Conservation (phyloP, 768 basidiomycete species). For the Amanita pseudoporphyria region DNA sequence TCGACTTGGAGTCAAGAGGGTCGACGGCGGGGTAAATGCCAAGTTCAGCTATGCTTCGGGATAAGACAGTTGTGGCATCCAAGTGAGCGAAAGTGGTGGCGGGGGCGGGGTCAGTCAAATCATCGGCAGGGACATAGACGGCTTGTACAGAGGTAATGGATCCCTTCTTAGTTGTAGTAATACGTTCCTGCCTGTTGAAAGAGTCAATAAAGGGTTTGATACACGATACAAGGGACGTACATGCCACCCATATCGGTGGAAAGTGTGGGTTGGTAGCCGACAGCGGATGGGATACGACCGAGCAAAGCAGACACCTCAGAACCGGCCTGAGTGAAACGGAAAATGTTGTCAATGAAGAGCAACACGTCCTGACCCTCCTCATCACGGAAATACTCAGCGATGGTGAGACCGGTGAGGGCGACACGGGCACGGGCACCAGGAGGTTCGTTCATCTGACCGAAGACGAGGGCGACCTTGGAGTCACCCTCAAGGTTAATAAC, state of each 20-base stretch:
- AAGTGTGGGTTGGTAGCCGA: constrained; percentile 99
- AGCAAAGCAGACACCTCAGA: constrained; percentile 99
- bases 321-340: constrained; percentile 99
- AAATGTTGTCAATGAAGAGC: constrained; percentile 99
- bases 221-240: constrained; percentile 35
- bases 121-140: constrained; percentile 99
- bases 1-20: constrained; percentile 98
- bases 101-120: constrained; percentile 99
- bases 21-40: constrained; percentile 99
- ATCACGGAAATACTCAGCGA: constrained; percentile 99
- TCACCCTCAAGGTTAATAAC: constrained; percentile 99
- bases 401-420: constrained; percentile 97
- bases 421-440: constrained; percentile 99
- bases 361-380: constrained; percentile 99
- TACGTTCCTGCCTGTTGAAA: constrained; percentile 85
- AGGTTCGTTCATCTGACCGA: constrained; percentile 99
- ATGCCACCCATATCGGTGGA: constrained; percentile 99
- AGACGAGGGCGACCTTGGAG: constrained; percentile 99
- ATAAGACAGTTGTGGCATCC: constrained; percentile 99
- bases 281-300: constrained; percentile 99
- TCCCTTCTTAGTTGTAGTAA: constrained; percentile 99
- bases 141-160: constrained; percentile 99
- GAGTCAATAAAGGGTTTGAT: constrained; percentile 3
- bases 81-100: constrained; percentile 99
- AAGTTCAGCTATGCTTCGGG: constrained; percentile 96